These are phyloP conservation scores for Pyricularia pennisetigena DNA, from an alignment of 2,329 filamentous ascomycete species.

Conservation along the genomic window DNA sequence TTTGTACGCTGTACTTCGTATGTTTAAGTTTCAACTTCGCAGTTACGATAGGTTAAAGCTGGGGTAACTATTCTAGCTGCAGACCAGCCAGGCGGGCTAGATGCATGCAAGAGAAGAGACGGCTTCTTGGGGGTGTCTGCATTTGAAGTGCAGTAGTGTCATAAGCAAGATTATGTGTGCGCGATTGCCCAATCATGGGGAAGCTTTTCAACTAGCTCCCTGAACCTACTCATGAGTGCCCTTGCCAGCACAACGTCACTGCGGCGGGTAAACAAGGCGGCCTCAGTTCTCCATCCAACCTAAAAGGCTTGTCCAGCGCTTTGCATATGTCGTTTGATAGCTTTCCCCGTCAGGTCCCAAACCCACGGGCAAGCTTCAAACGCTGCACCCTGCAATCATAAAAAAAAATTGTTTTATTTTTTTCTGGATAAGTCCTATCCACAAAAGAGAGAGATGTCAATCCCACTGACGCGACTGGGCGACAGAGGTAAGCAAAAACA, in stretches of 20 bases:
- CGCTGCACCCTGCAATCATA: background rate
- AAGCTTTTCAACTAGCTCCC: background rate
- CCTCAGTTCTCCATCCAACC: background rate
- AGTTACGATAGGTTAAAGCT: background rate
- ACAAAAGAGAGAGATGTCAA: constrained; percentile 19
- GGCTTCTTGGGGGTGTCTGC: background rate
- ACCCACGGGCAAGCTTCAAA: background rate
- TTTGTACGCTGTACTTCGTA: background rate
- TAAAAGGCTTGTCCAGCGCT: background rate
- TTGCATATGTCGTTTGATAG: background rate
- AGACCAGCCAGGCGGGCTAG: background rate
- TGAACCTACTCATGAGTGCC: background rate
- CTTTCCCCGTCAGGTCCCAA: background rate
- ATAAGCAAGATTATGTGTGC: background rate
- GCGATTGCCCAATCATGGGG: background rate
- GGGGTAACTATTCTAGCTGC: background rate
- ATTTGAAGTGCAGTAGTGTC: background rate
- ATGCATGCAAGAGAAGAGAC: background rate
- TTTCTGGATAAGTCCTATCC: background rate
- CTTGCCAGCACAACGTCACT: background rate
- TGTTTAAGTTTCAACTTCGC: background rate
- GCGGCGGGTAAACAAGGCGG: background rate
- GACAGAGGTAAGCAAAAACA: constrained; percentile 27
- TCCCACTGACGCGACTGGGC: constrained; percentile 33
- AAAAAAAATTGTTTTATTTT: background rate